Percentiles rank a stretch among this genome's conserved stretches.
phyloP scores from a whole-genome alignment of 352 stramenopile species.

The Blastocystis sp. region DNA sequence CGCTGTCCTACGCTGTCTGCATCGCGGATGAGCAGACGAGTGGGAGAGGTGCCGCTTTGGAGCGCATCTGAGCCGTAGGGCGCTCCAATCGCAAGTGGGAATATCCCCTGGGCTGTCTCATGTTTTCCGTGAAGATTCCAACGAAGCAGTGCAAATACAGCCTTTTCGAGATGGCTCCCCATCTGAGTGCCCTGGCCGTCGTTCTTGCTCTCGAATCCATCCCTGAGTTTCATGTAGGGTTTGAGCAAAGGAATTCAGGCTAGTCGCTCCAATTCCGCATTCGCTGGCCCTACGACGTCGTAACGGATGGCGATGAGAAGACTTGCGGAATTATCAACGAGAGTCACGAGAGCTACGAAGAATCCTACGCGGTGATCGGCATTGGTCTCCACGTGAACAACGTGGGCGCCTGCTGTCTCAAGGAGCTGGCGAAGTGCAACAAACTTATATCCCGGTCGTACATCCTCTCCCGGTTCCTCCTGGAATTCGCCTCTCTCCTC shows the following conservation, averaged over 20 bases:
- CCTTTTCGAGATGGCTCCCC: slow-evolving; percentile 34
- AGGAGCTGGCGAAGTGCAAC: background rate
- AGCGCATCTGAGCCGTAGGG: background rate
- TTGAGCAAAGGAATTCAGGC: background rate
- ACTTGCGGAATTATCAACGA: slow-evolving; percentile 60
- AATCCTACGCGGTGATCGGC: slow-evolving; percentile 20
- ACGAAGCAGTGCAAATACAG: background rate
- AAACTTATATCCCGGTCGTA: background rate
- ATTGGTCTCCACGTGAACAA: slow-evolving; percentile 65
- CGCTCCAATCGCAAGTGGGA: slow-evolving; percentile 17
- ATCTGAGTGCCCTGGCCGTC: slow-evolving; percentile 28
- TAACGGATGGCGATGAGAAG: background rate
- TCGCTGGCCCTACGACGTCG: slow-evolving; percentile 59
- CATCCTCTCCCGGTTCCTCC: background rate
- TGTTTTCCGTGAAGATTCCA: slow-evolving; percentile 50
- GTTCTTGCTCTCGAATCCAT: slow-evolving; percentile 53
- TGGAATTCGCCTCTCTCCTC: background rate
- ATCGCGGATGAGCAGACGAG: slow-evolving; percentile 23
- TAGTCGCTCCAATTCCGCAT: slow-evolving; percentile 25
- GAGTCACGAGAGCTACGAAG: slow-evolving; percentile 2
- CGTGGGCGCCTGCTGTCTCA: slow-evolving; percentile 10
- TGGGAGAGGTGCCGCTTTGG: background rate
- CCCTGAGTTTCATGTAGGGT: slow-evolving; percentile 17
- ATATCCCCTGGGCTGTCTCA: slow-evolving; percentile 34
- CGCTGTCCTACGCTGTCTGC: slow-evolving; percentile 34